phyloP scores from a whole-genome alignment of 345 rosid genomes.

The Salix exigua region DNA sequence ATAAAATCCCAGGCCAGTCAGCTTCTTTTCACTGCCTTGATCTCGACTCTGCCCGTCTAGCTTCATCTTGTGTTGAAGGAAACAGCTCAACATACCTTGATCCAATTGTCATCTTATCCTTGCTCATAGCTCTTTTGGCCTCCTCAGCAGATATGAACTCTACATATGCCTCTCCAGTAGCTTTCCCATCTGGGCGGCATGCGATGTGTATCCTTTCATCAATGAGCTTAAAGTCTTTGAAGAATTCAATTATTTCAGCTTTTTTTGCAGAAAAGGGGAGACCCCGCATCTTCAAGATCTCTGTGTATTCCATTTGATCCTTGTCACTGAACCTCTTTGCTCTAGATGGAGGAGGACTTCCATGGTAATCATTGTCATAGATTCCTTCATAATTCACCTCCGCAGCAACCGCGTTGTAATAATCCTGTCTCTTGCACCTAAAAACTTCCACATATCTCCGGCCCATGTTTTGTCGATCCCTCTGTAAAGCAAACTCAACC shows the following conservation, averaged over 20 bases:
- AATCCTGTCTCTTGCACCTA: constrained; percentile 76
- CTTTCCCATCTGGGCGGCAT: constrained; percentile 87
- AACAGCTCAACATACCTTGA: constrained; percentile 83
- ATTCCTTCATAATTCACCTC: constrained; percentile 75
- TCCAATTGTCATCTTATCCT: constrained; percentile 89
- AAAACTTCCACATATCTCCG: constrained; percentile 89
- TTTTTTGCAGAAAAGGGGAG: constrained; percentile 81
- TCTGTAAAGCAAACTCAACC: constrained; percentile 84
- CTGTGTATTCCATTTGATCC: constrained; percentile 71
- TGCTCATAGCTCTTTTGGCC: constrained; percentile 80
- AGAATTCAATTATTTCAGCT: constrained; percentile 63
- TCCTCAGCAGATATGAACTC: constrained; percentile 74
- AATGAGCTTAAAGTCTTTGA: constrained; percentile 51
- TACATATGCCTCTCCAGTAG: constrained; percentile 89
- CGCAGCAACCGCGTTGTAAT: constrained; percentile 81
- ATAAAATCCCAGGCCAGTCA: background rate
- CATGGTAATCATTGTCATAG: constrained; percentile 60
- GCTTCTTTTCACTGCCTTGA: constrained; percentile 64
- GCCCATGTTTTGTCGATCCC: constrained; percentile 85
- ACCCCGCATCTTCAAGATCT: constrained; percentile 85
- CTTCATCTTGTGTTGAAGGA: constrained; percentile 78
- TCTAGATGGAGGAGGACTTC: constrained; percentile 71
- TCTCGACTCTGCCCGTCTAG: constrained; percentile 84
- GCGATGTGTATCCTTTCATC: constrained; percentile 70
- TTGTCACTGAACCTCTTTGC: constrained; percentile 60